A percentile compares a stretch with the other conserved stretches of the same genome.
These are phyloP conservation scores for Phalaenopsis aphrodite DNA, from an alignment of 106 monocot species.

Conservation along the genomic window DNA sequence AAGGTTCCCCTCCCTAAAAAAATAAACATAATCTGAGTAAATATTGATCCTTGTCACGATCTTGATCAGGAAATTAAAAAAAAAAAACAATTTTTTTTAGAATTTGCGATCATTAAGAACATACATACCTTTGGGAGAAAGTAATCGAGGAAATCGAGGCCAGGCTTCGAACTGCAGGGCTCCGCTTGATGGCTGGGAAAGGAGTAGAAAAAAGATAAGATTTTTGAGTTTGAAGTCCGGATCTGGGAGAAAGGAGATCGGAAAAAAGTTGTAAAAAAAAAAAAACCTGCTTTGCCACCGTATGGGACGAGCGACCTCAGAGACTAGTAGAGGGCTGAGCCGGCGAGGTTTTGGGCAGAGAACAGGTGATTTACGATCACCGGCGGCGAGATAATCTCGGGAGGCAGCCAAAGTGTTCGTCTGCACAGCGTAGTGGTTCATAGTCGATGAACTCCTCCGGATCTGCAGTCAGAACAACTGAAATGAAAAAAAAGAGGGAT, in stretches of 20 bases:
- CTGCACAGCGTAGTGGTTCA: constrained; percentile 21
- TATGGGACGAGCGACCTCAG: constrained; percentile 19
- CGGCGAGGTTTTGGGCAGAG: constrained; percentile 51
- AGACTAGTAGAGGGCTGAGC: constrained; percentile 10
- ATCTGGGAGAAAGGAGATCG: neutral
- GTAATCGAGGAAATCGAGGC: constrained; percentile 9
- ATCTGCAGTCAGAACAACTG: constrained; percentile 12
- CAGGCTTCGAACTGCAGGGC: constrained; percentile 5
- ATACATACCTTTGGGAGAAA: constrained; percentile 9
- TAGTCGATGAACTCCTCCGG: neutral
- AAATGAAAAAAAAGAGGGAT: neutral
- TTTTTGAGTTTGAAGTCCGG: neutral
- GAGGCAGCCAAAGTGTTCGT: constrained; percentile 25
- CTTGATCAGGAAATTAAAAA: neutral
- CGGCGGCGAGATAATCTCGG: constrained; percentile 6
- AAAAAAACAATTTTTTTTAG: neutral
- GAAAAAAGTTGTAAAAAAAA: neutral
- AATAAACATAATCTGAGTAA: neutral
- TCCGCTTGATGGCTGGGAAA: constrained; percentile 10
- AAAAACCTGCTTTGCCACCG: constrained; percentile 16
- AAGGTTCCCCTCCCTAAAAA: constrained; percentile 4
- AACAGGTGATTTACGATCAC: constrained; percentile 20
- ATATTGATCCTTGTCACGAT: neutral
- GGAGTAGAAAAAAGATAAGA: neutral
- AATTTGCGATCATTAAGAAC: neutral